Percentiles rank a stretch among this genome's conserved stretches.
These are phyloP conservation scores for Marasmius tenuissimus DNA, from an alignment of 1,284 basidiomycete species.

Conservation along the genomic window DNA sequence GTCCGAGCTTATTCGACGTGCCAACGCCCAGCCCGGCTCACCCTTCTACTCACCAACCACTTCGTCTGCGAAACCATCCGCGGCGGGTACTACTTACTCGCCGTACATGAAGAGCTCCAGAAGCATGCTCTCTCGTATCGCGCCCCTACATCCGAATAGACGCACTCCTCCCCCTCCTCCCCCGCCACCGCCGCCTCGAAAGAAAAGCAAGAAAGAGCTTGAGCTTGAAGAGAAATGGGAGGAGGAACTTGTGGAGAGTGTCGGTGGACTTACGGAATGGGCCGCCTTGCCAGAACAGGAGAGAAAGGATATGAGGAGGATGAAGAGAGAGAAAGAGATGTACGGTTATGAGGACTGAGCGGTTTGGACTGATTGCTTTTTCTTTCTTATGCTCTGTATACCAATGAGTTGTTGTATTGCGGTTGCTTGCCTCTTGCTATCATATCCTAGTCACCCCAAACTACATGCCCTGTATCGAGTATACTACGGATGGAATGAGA, in stretches of 20 bases:
- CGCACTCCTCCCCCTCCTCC: conserved; percentile 67
- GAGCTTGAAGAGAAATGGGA: conserved; percentile 77
- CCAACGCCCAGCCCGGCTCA: conserved; percentile 63
- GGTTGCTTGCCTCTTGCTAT: too few relatives aligned
- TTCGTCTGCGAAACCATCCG: conserved; percentile 14
- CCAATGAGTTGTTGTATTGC: too few relatives aligned
- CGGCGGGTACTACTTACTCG: conserved; percentile 45
- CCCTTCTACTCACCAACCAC: conserved; percentile 47
- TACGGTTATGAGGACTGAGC: conserved; percentile 56
- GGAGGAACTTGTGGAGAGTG: conserved; percentile 68
- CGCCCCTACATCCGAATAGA: conserved; percentile 70
- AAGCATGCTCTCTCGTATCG: conserved; percentile 61
- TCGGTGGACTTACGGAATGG: conserved; percentile 66
- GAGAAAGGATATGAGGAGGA: conserved; percentile 55
- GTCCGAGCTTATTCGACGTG: conserved; percentile 72
- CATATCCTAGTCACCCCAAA: too few relatives aligned
- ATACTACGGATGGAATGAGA: too few relatives aligned
- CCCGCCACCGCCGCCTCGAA: conserved; percentile 60
- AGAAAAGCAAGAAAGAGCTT: conserved; percentile 76
- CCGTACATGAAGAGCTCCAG: conserved; percentile 66
- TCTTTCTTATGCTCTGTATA: too few relatives aligned
- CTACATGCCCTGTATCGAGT: too few relatives aligned
- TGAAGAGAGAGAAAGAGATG: conserved; percentile 63
- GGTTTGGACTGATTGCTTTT: too few relatives aligned
- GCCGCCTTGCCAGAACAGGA: conserved; percentile 63